Evolutionary conservation across 768 basidiomycete species (phyloP).

Genomic region (Gymnopilus junonius): DNA sequence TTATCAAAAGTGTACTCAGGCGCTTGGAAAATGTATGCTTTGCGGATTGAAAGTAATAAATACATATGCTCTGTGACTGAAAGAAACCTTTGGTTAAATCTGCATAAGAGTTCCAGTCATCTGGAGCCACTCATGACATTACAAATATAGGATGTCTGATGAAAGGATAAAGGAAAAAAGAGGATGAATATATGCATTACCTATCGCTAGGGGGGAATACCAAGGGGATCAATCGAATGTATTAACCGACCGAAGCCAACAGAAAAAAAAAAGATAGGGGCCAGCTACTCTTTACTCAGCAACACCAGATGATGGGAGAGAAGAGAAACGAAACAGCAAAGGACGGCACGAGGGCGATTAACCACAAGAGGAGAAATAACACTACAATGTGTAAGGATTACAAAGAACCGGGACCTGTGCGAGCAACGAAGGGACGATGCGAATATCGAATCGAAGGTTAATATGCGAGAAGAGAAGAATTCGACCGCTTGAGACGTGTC

Average conservation of each 20-base stretch:
- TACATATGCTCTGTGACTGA: slow-evolving; percentile 8
- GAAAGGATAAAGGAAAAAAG: no score
- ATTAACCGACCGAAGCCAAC: slow-evolving; percentile 20
- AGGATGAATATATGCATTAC: slow-evolving; percentile 19
- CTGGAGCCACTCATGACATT: background rate
- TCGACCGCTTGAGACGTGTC: slow-evolving; percentile 6
- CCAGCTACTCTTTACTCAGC: slow-evolving; percentile 27
- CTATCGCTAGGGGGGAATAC: slow-evolving; percentile 13
- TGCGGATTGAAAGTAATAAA: background rate
- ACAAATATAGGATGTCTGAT: background rate
- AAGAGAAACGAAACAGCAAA: slow-evolving; percentile 16
- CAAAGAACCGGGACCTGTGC: slow-evolving; percentile 13
- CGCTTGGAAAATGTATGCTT: background rate
- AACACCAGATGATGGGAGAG: slow-evolving; percentile 16
- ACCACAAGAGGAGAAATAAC: slow-evolving; percentile 17
- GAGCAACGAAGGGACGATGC: slow-evolving; percentile 18
- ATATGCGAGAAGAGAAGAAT: slow-evolving; percentile 1
- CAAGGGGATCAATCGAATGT: slow-evolving; percentile 19
- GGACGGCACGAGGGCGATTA: slow-evolving; percentile 12
- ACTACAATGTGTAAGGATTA: slow-evolving; percentile 21
- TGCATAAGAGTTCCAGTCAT: background rate
- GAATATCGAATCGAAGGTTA: slow-evolving; percentile 13
- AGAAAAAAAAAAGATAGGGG: slow-evolving; percentile 11
- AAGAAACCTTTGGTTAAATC: background rate
- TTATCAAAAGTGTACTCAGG: background rate